phyloP scores from a whole-genome alignment of 768 basidiomycete genomes.

The Chalciporus sphaerocephalus region DNA sequence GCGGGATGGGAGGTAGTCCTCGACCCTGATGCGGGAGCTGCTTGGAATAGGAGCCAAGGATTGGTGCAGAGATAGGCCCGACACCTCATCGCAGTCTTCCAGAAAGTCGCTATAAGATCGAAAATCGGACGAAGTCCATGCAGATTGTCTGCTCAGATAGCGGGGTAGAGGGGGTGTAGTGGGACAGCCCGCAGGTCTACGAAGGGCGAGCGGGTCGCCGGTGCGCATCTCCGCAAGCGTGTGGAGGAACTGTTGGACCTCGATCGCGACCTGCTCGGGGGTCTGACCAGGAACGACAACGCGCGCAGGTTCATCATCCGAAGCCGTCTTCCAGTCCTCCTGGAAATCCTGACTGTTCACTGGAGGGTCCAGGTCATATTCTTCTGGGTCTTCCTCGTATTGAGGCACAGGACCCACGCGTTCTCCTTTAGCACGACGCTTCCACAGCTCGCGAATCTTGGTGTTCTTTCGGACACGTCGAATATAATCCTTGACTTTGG shows the following conservation, averaged over 20 bases:
- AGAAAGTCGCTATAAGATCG: constrained; percentile 3
- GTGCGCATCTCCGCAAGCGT: constrained; percentile 17
- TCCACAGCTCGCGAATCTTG: constrained; percentile 23
- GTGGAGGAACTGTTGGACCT: constrained; percentile 20
- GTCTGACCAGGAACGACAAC: constrained; percentile 37
- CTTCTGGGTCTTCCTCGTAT: constrained; percentile 29
- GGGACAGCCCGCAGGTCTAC: background rate
- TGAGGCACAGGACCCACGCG: constrained; percentile 29
- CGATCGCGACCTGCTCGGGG: constrained; percentile 16
- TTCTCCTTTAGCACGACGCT: constrained; percentile 26
- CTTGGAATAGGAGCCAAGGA: background rate
- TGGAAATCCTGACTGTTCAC: constrained; percentile 32
- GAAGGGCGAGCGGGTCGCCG: background rate
- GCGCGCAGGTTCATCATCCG: constrained; percentile 33
- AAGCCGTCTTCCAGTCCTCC: constrained; percentile 33
- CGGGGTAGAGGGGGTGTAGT: background rate
- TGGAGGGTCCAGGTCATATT: constrained; percentile 32
- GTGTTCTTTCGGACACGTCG: constrained; percentile 29
- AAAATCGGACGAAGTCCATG: background rate
- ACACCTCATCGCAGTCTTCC: background rate
- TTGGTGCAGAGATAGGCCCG: background rate
- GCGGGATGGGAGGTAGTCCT: constrained; percentile 6
- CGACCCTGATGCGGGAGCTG: constrained; percentile 7
- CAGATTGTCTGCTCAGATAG: constrained; percentile 3
- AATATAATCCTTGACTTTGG: constrained; percentile 30